Evolutionary conservation across 257 asterid genomes (phyloP).

Genomic region (Solanum tarijense): DNA sequence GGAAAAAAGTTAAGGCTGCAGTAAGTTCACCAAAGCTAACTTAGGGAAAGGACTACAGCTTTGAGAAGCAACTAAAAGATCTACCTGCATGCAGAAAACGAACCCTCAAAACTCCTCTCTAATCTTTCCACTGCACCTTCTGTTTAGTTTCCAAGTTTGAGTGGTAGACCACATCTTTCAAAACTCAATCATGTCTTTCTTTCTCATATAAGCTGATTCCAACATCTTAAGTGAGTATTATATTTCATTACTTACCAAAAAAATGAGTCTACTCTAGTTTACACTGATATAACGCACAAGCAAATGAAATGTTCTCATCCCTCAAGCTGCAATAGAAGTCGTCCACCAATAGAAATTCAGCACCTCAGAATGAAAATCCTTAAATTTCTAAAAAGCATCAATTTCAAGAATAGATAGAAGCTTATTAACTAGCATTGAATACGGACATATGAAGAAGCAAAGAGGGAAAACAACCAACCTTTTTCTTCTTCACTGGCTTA

Average conservation of each 20-base stretch:
- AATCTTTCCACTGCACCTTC: neutral
- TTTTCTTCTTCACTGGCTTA: constrained; percentile 91
- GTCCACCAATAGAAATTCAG: neutral
- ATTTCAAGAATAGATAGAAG: neutral
- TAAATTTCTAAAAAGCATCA: neutral
- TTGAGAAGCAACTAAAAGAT: neutral
- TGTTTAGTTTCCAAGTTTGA: neutral
- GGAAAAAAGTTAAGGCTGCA: neutral
- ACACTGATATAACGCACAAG: neutral
- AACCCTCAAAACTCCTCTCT: neutral
- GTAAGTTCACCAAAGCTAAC: neutral
- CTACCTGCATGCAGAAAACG: neutral
- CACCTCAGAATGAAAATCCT: neutral
- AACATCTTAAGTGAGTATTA: neutral
- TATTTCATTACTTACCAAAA: neutral
- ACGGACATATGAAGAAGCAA: neutral
- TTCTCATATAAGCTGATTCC: neutral
- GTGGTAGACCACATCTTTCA: neutral
- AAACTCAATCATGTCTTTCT: neutral
- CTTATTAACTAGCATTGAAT: neutral
- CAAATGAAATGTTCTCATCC: neutral
- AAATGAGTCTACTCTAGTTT: neutral
- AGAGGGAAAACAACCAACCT: constrained; percentile 27
- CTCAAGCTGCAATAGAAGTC: neutral
- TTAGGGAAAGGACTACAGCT: neutral